Evolutionary conservation across 2,329 filamentous ascomycete genomes (phyloP).

Genomic region (Aspergillus ibericus): DNA sequence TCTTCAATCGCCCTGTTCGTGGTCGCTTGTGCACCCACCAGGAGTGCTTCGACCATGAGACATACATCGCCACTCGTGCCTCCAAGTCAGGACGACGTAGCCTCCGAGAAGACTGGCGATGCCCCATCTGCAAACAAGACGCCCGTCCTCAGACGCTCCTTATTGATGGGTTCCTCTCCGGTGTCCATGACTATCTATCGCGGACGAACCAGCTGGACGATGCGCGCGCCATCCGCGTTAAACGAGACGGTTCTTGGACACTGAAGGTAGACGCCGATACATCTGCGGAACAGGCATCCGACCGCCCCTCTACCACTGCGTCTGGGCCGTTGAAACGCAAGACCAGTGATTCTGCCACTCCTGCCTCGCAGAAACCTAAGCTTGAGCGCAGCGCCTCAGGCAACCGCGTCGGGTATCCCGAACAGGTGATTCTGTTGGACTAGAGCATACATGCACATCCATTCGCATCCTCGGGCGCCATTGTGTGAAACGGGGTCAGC

Average conservation of each 20-base stretch:
- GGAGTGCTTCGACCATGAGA: constrained; percentile 88
- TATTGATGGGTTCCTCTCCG: constrained; percentile 71
- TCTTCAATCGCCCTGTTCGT: constrained; percentile 72
- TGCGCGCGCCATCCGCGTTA: constrained; percentile 63
- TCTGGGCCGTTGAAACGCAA: constrained; percentile 17
- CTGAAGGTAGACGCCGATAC: constrained; percentile 44
- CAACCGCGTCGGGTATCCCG: background rate
- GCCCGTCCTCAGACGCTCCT: constrained; percentile 70
- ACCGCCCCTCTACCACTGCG: background rate
- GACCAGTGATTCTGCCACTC: constrained; percentile 3
- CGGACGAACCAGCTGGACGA: constrained; percentile 49
- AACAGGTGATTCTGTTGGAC: constrained; percentile 25
- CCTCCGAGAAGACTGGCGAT: constrained; percentile 67
- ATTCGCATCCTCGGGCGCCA: background rate
- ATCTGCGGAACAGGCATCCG: background rate
- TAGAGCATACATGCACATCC: constrained; percentile 9
- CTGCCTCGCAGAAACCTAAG: constrained; percentile 15
- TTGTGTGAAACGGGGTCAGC: background rate
- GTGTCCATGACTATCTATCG: constrained; percentile 60
- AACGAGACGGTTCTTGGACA: constrained; percentile 66
- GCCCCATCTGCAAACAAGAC: constrained; percentile 77
- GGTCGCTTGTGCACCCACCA: constrained; percentile 69
- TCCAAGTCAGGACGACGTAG: constrained; percentile 46
- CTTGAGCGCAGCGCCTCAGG: constrained; percentile 6
- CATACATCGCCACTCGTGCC: constrained; percentile 68